Percentiles rank a stretch among this genome's conserved stretches.
phyloP scores from a whole-genome alignment of 176 grass and related monocot genomes.

The Sorghum bicolor region DNA sequence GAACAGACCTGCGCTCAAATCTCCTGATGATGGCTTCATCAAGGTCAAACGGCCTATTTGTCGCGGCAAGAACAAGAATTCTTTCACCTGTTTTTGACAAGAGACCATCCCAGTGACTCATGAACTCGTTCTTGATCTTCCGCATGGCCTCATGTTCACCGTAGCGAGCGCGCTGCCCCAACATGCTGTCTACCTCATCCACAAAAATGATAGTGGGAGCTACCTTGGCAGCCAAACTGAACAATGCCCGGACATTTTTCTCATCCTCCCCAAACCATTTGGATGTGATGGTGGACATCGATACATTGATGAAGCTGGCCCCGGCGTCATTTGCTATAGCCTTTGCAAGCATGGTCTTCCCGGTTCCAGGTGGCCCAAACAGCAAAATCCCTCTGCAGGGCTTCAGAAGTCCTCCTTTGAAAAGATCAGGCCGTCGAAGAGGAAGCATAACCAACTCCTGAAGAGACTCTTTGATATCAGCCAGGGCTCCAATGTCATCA shows the following conservation, averaged over 20 bases:
- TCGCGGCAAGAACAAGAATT: slow-evolving; percentile 96
- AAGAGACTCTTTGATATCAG: slow-evolving; percentile 95
- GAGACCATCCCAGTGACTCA: slow-evolving; percentile 96
- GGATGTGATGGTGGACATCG: slow-evolving; percentile 94
- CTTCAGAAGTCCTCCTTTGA: slow-evolving; percentile 91
- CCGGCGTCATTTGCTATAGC: slow-evolving; percentile 97
- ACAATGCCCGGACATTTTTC: slow-evolving; percentile 93
- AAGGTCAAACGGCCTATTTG: slow-evolving; percentile 97
- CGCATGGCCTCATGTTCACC: slow-evolving; percentile 96
- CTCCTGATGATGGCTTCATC: slow-evolving; percentile 98
- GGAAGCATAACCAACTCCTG: slow-evolving; percentile 99
- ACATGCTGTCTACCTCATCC: slow-evolving; percentile 96
- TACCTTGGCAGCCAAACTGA: slow-evolving; percentile 88
- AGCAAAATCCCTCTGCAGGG: slow-evolving; percentile 88
- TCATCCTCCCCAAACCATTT: slow-evolving; percentile 99
- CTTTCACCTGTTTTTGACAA: slow-evolving; percentile 72
- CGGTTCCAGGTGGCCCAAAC: slow-evolving; percentile 94
- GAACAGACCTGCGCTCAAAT: slow-evolving; percentile 87
- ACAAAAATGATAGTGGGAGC: slow-evolving; percentile 94
- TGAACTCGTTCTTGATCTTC: slow-evolving; percentile 99
- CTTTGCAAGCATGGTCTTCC: slow-evolving; percentile 98
- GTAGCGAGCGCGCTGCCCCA: slow-evolving; percentile 71
- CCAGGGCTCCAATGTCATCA: slow-evolving; percentile 90
- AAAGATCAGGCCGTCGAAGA: slow-evolving; percentile 84
- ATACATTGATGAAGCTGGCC: slow-evolving; percentile 95